Evolutionary conservation across 2,329 filamentous ascomycete species (phyloP).

Genomic region (Lizonia empirigonia): DNA sequence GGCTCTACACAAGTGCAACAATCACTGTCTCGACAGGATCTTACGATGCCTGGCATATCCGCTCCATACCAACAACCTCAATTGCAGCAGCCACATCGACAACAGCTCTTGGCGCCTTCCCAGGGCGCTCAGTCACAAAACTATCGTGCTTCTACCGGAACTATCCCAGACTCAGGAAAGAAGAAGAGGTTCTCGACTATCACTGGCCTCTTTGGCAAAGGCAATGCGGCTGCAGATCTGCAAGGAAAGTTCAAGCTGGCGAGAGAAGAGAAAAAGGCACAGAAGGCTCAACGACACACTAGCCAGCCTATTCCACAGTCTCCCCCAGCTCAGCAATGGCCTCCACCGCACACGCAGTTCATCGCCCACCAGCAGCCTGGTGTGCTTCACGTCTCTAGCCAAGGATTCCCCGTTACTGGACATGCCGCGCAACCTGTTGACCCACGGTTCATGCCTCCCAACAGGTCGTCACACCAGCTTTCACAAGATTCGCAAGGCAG

Average conservation of each 20-base stretch:
- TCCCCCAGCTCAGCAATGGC: constrained; percentile 23
- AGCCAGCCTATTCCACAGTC: constrained; percentile 17
- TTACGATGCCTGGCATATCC: constrained; percentile 31
- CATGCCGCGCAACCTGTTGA: constrained; percentile 26
- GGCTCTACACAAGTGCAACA: constrained; percentile 38
- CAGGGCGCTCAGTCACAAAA: constrained; percentile 18
- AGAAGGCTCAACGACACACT: constrained; percentile 37
- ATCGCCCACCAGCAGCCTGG: constrained; percentile 24
- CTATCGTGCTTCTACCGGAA: constrained; percentile 22
- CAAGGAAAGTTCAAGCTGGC: constrained; percentile 43
- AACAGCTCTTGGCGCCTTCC: constrained; percentile 14
- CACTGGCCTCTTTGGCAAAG: constrained; percentile 52
- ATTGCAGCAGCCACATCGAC: constrained; percentile 5
- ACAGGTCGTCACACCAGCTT: constrained; percentile 13
- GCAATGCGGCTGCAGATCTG: constrained; percentile 37
- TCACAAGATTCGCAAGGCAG: constrained; percentile 21
- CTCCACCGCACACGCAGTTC: constrained; percentile 24
- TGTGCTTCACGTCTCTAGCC: constrained; percentile 21
- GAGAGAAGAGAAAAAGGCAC: constrained; percentile 46
- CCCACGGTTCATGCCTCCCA: constrained; percentile 16
- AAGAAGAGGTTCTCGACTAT: constrained; percentile 55
- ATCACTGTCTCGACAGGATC: constrained; percentile 36
- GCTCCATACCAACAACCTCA: constrained; percentile 27
- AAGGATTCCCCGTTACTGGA: constrained; percentile 22
- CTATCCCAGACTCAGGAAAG: constrained; percentile 35